Base-by-base conservation (phyloP, 768 basidiomycete species). In the Podaxis pistillaris region DNA sequence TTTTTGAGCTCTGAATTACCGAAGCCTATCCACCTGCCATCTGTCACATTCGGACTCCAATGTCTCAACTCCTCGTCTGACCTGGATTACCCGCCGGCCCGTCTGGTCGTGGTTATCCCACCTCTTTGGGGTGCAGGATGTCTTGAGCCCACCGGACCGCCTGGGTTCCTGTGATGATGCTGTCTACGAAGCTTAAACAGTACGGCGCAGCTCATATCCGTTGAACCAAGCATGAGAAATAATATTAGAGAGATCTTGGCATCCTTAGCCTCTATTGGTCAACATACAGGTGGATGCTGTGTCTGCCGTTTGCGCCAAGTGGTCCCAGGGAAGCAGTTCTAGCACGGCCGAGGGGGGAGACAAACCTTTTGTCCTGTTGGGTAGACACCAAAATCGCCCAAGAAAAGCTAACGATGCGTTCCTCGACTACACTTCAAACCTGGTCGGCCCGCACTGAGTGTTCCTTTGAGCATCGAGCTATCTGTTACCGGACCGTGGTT, bases 401-500 rank as follows among this genome's bases (percentile, higher is more conserved):
- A 11, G 41, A 3, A 44, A n/a, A 44, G 41, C 30, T 9, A 33
- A 33, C 30, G 2, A 33, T 9, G 30, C 30, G 30, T 33, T 33
- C 30, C 8, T 9, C 7, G 0, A 9, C 33, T 33, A 33, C 33
- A 33, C 33, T 9, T 9, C 33, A 33, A 50, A 24, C 3, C 41
- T 15, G 0, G 3, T 50, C 24, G 49, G 49, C 49, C 49, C 49
- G 24, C 49, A 1, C 33, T 9, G 8, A 33, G 33, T 33, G 33
- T 0, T 33, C 8, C 9, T 33, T 2, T 33, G 9, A 33, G 33
- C 33, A 9, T 9, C 33, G 9, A 33, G 33, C 33, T 33, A 9
- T 33, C 33, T 33, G 2, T 33, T 33, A 9, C 61, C 61, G 61
- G 61, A 44, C 61, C 61, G 61, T 50, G 54, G 46, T 38, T 50